Evolutionary conservation across 768 basidiomycete genomes (phyloP), one percentile per base, ranked within the genome.

Genomic region (Royoungia palumana): DNA sequence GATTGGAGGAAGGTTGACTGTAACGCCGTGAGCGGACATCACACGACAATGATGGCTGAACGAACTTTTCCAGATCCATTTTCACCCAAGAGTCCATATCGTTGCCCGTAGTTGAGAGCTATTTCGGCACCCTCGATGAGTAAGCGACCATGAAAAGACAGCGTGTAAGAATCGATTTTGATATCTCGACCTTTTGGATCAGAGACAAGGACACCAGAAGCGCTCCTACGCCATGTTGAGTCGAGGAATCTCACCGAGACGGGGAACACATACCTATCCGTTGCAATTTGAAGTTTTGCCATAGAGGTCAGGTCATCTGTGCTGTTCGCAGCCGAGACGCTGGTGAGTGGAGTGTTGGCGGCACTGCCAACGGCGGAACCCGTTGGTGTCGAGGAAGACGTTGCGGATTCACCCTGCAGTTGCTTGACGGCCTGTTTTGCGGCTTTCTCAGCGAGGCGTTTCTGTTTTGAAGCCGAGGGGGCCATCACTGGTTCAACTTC

Each of bases 1-100:
- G 95, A 96, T 75, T 92, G 87, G 22, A 98, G 80, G 75, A 96
- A 92, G 3, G 94, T 98, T 1, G 95, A 96, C 92, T 94, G 60
- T 13, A 24, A 38, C 12, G 16, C 41, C 19, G 38, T 61, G 35
- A 47, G 19, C 22, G 9, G 46, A 41, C 25, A 24, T 47, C 49
- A 47, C 44, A 36, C 42, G 47, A 46, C 7, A 41, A 47, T 0
- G 45, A 32, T 20, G 32, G 59, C 60, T 41, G 37, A 47, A 60
- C 73, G 46, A 54, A 94, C 94, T 84, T 99, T 99, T 74, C 95
- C 95, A n/a, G 90, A 94, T 27, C 95, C 95, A 65, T 99, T 98
- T 69, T 97, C 93, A 32, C 95, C 95, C 36, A 99, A 75, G 27
- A 99, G 76, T 69, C 96, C 96, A 62, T 99, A 99, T 56, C 91